These are phyloP conservation scores for Phytophthora pinifolia DNA, from an alignment of 352 stramenopile species.

Conservation along the genomic window DNA sequence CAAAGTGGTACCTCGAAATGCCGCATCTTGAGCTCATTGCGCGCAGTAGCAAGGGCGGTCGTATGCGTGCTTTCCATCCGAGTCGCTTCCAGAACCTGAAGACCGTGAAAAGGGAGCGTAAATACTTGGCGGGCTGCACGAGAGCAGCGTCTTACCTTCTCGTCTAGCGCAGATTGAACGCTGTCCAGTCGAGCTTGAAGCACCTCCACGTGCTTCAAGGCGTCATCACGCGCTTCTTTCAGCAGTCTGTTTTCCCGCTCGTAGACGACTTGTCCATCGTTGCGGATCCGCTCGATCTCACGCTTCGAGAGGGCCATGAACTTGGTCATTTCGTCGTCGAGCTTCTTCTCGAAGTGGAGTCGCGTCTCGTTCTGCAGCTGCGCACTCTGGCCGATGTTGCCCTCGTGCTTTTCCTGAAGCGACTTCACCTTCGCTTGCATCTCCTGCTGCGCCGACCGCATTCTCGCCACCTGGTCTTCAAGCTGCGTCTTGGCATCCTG, in stretches of 20 bases:
- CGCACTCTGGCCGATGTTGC: slow-evolving; percentile 33
- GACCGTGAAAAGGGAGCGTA: neutral
- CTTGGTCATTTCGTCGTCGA: slow-evolving; percentile 63
- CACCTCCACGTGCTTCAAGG: slow-evolving; percentile 60
- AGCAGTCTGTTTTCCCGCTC: slow-evolving; percentile 76
- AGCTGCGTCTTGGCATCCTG: slow-evolving; percentile 54
- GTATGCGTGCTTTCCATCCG: slow-evolving; percentile 55
- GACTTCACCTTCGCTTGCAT: slow-evolving; percentile 41
- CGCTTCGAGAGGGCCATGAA: slow-evolving; percentile 71
- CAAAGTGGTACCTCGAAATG: slow-evolving; percentile 57
- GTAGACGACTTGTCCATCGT: slow-evolving; percentile 60
- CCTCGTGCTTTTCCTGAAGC: slow-evolving; percentile 42
- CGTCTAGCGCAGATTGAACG: slow-evolving; percentile 48
- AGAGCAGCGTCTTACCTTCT: slow-evolving; percentile 34
- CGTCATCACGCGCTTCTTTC: slow-evolving; percentile 60
- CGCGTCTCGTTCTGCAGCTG: slow-evolving; percentile 62
- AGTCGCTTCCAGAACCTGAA: slow-evolving; percentile 52
- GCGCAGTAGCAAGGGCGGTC: slow-evolving; percentile 42
- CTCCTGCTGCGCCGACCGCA: slow-evolving; percentile 41
- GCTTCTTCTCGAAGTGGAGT: slow-evolving; percentile 64
- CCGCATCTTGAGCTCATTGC: slow-evolving; percentile 80
- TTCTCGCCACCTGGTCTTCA: slow-evolving; percentile 46
- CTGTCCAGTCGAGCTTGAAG: slow-evolving; percentile 50
- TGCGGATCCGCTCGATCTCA: slow-evolving; percentile 71
- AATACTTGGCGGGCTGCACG: neutral